A percentile compares a stretch with the other conserved stretches of the same genome.
Conservation (phyloP, 2,329 filamentous ascomycete species). For the Allantophomopsis cytisporea region DNA sequence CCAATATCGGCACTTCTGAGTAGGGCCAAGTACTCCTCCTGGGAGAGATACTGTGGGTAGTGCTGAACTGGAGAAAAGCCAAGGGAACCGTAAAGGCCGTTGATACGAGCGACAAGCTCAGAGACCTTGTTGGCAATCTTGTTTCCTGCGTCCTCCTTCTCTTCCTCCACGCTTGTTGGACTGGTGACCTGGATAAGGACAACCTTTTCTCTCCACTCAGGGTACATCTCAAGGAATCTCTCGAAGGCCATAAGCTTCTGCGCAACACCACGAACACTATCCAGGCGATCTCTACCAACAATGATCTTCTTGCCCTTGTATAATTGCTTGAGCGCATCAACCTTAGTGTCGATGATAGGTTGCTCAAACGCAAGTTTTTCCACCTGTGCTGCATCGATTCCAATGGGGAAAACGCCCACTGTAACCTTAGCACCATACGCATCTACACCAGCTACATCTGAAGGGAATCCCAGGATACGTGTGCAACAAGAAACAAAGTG, state of each 20-base stretch:
- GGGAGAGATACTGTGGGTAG: conserved; percentile 83
- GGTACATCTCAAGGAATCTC: conserved; percentile 77
- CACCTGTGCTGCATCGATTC: conserved; percentile 77
- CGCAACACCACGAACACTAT: conserved; percentile 85
- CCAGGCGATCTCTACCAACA: conserved; percentile 84
- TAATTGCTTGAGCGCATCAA: conserved; percentile 57
- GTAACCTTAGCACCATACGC: conserved; percentile 81
- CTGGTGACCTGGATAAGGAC: conserved; percentile 93
- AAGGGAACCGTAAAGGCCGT: conserved; percentile 77
- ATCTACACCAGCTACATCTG: conserved; percentile 72
- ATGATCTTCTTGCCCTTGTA: conserved; percentile 92
- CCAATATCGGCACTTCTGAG: conserved; percentile 82
- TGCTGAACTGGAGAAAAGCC: conserved; percentile 87
- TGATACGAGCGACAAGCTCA: conserved; percentile 82
- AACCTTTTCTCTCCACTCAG: conserved; percentile 83
- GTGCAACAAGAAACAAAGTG: conserved; percentile 94
- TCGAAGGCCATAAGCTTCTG: conserved; percentile 95
- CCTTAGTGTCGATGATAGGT: conserved; percentile 56
- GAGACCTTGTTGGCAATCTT: conserved; percentile 83
- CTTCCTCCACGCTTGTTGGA: conserved; percentile 67
- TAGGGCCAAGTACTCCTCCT: conserved; percentile 90
- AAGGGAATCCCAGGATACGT: conserved; percentile 79
- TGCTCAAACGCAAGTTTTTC: conserved; percentile 61
- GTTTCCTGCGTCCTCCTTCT: conserved; percentile 61
- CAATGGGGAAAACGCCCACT: conserved; percentile 88